Base-by-base conservation (phyloP, 2,329 filamentous ascomycete genomes). In the Alternaria longipes region DNA sequence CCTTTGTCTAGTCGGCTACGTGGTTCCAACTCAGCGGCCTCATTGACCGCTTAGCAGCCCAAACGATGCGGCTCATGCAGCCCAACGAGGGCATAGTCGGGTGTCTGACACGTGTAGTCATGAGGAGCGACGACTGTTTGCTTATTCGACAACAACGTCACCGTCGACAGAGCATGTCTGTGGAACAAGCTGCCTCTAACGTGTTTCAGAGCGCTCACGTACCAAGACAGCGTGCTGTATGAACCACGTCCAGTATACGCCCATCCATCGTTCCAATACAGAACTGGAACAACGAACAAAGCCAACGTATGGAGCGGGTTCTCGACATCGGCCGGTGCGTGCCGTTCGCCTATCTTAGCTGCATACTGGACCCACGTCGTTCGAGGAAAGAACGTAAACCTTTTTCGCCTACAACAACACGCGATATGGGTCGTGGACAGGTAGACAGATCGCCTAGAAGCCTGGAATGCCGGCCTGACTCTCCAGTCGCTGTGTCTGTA, bases 11-110 rank as follows among this genome's bases (percentile, higher is more conserved):
- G 60, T 38, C 36, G 44, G 59, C 66, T 68, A 69, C 67, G 67
- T 69, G 67, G 66, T 65, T 60, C 58, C 60, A 40, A 57, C 61
- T 63, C 54, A 65, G 54, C 49, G 55, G 55, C 60, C 42, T 64
- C 40, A 47, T 54, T 60, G 59, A 64, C 64, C 62, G 60, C 66
- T 54, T 59, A 56, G 46, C 52, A 55, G 64, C 66, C 62, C 66
- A 65, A 67, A 58, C 34, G 51, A 36, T 54, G 41, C 44, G 50
- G 38, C 38, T 41, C 53, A 58, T 66, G 64, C 62, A 67, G 67
- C 67, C 67, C 67, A 70, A 70, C 60, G 55, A 55, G 16, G 50
- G 62, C 56, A 36, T 41, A 30, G 24, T 56, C 30, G 30, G 40
- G 41, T 26, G 54, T 59, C 44, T 20, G 52, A 49, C 67, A 69